Percentiles rank a stretch among this genome's conserved stretches.
phyloP scores from a whole-genome alignment of 2,329 filamentous ascomycete genomes.

The Fulvia fulva region DNA sequence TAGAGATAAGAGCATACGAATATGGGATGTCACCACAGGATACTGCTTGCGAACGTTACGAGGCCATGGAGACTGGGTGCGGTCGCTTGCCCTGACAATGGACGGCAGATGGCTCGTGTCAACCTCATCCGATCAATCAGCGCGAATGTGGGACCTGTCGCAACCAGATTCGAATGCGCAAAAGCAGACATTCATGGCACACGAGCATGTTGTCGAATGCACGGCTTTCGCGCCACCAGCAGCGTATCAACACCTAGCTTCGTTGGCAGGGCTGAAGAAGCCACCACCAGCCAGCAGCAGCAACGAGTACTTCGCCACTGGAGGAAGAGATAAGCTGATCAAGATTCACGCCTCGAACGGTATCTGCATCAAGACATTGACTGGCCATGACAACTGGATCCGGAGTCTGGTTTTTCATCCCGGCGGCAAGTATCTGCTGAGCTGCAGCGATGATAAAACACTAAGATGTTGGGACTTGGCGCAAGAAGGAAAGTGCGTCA shows the following conservation, averaged over 20 bases:
- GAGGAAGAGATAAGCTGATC: constrained; percentile 85
- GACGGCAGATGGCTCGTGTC: constrained; percentile 83
- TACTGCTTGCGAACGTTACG: constrained; percentile 88
- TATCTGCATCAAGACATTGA: constrained; percentile 75
- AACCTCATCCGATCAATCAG: constrained; percentile 75
- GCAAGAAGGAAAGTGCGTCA: constrained; percentile 87
- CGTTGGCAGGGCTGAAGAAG: constrained; percentile 78
- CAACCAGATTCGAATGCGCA: constrained; percentile 57
- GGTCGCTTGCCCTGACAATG: constrained; percentile 74
- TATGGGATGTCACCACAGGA: constrained; percentile 92
- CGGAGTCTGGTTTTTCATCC: constrained; percentile 83
- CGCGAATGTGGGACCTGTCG: constrained; percentile 79
- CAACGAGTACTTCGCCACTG: constrained; percentile 86
- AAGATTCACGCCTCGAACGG: constrained; percentile 84
- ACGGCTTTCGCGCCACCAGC: constrained; percentile 79
- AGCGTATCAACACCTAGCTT: constrained; percentile 71
- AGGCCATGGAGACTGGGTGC: constrained; percentile 87
- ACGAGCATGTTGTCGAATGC: constrained; percentile 83
- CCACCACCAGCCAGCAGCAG: constrained; percentile 68
- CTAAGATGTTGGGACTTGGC: constrained; percentile 89
- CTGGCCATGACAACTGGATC: constrained; percentile 94
- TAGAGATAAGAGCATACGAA: constrained; percentile 75
- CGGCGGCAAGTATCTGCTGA: constrained; percentile 83
- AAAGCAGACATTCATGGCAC: constrained; percentile 76
- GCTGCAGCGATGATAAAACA: constrained; percentile 84